phyloP scores from a whole-genome alignment of 2,329 filamentous ascomycete species.

The Penicillium sp. region DNA sequence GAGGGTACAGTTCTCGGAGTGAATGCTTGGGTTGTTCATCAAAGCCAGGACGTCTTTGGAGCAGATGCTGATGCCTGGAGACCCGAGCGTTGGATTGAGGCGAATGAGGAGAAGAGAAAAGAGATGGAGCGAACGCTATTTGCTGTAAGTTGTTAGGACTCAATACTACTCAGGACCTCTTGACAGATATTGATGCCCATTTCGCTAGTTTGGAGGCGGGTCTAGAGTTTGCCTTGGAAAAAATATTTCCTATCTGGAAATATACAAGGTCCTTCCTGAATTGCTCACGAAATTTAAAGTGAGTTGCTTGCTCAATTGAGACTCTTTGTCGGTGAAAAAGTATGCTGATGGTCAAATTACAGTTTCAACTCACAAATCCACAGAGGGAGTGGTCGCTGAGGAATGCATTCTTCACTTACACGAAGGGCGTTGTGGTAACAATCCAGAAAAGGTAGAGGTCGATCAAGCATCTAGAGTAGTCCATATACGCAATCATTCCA shows the following conservation, averaged over 20 bases:
- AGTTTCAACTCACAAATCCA: conserved; percentile 13
- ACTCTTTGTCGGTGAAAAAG: not conserved
- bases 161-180: not conserved
- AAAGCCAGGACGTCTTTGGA: conserved; percentile 36
- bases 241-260: conserved; percentile 19
- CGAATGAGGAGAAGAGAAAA: conserved; percentile 18
- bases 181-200: not conserved
- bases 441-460: not conserved
- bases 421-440: conserved; percentile 1
- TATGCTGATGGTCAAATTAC: conserved; percentile 1
- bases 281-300: conserved; percentile 10
- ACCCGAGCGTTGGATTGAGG: conserved; percentile 48
- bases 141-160: conserved; percentile 7
- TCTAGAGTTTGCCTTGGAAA: conserved; percentile 16
- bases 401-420: conserved; percentile 18
- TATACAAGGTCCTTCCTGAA: conserved; percentile 17
- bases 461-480: no score
- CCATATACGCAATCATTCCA: not conserved
- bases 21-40: conserved; percentile 48
- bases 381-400: conserved; percentile 12
- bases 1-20: conserved; percentile 45
- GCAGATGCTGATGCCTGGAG: conserved; percentile 40
- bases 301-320: not conserved
- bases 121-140: conserved; percentile 11
- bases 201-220: conserved; percentile 9